phyloP scores from a whole-genome alignment of 352 stramenopile genomes.

The Stramenopiles sp. region DNA sequence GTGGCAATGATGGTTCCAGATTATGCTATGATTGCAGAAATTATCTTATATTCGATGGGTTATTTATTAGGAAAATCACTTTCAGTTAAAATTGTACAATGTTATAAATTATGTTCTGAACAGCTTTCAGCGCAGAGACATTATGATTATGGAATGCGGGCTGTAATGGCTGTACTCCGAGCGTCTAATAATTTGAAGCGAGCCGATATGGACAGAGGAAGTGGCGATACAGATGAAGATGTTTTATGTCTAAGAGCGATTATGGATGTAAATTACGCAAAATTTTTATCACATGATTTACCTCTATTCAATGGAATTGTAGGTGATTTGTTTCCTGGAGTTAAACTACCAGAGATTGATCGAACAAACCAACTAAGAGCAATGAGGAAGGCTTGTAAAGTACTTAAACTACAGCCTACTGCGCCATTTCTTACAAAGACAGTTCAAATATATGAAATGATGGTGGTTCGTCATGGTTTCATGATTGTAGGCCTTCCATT shows the following conservation, averaged over 20 bases:
- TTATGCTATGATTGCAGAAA: constrained; percentile 73
- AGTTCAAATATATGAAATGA: constrained; percentile 75
- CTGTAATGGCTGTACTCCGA: constrained; percentile 64
- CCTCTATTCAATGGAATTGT: constrained; percentile 74
- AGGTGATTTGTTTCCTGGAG: constrained; percentile 61
- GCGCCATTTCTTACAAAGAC: constrained; percentile 69
- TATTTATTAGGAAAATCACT: constrained; percentile 53
- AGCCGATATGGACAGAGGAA: constrained; percentile 11
- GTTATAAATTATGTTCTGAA: constrained; percentile 71
- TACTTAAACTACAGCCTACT: constrained; percentile 31
- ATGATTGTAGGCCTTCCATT: constrained; percentile 73
- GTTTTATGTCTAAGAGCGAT: constrained; percentile 53
- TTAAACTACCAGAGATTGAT: constrained; percentile 40
- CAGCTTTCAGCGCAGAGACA: constrained; percentile 65
- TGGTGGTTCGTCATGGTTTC: constrained; percentile 59
- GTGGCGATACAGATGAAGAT: constrained; percentile 52
- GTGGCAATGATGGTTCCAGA: constrained; percentile 83
- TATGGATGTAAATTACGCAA: constrained; percentile 72
- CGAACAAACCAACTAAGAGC: constrained; percentile 40
- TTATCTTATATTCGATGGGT: constrained; percentile 70
- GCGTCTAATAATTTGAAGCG: constrained; percentile 56
- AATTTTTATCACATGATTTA: constrained; percentile 70
- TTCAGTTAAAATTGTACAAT: constrained; percentile 66
- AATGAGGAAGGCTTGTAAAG: constrained; percentile 41
- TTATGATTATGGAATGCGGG: constrained; percentile 75